Percentiles rank a stretch among this genome's conserved stretches.
Conservation (phyloP, 2,329 filamentous ascomycete species). For the Pseudogymnoascus sp. region DNA sequence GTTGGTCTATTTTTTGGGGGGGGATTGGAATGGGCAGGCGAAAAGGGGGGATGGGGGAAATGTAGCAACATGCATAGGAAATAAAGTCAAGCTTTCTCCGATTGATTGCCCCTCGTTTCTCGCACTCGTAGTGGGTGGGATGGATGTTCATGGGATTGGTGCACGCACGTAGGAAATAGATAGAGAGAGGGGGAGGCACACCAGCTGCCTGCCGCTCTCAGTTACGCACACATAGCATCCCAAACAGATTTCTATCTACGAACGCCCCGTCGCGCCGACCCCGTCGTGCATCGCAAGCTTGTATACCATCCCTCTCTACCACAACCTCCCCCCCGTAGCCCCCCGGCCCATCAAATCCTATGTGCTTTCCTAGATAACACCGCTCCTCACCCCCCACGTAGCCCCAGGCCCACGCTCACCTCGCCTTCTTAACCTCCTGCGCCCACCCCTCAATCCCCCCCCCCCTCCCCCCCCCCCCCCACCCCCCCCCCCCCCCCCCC, state of each 20-base stretch:
- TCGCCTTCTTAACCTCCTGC: conserved; percentile 76
- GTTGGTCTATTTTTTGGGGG: not conserved
- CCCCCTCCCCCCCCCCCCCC: conserved; percentile 71
- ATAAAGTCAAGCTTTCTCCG: not conserved
- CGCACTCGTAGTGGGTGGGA: too few relatives aligned
- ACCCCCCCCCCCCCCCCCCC: conserved; percentile 77
- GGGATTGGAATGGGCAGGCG: not conserved
- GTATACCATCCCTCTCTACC: not conserved
- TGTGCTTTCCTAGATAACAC: not conserved
- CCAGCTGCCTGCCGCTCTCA: not conserved
- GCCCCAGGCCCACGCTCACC: not conserved
- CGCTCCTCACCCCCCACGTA: not conserved
- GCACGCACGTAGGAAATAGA: not conserved
- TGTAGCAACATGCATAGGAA: conserved; percentile 9
- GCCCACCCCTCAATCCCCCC: conserved; percentile 95
- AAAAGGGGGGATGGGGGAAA: not conserved
- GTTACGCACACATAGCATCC: not conserved
- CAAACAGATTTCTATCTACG: not conserved
- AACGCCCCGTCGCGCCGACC: not conserved
- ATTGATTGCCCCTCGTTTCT: not conserved
- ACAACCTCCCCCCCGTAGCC: not conserved
- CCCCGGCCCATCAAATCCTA: not conserved
- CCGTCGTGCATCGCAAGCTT: not conserved
- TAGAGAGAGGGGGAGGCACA: not conserved
- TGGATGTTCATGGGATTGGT: not conserved